phyloP scores from a whole-genome alignment of 1,139 yeast species.

The Geotrichum aggregatum region DNA sequence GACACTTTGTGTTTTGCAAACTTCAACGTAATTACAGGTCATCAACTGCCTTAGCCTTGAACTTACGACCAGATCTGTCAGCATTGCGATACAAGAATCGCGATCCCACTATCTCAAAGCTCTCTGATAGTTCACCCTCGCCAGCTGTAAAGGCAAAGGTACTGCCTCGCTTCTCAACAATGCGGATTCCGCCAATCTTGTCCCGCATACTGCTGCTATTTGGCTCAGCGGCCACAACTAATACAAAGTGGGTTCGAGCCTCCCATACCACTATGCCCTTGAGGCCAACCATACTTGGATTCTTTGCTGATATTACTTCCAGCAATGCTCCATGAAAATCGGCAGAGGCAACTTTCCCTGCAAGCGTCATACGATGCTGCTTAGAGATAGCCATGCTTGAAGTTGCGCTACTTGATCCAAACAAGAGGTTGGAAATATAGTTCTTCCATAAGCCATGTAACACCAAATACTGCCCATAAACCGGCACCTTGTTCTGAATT shows the following conservation, averaged over 20 bases:
- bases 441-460: conserved; percentile 59
- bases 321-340: conserved; percentile 79
- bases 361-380: conserved; percentile 21
- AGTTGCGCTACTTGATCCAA: conserved; percentile 20
- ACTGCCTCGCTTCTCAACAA: conserved; percentile 56
- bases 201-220: conserved; percentile 37
- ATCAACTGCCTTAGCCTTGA: conserved; percentile 70
- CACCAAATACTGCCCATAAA: conserved; percentile 50
- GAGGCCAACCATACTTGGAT: conserved; percentile 57
- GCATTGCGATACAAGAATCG: conserved; percentile 70
- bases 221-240: conserved; percentile 51
- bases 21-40: conserved; percentile 41
- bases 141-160: conserved; percentile 51
- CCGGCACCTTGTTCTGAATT: conserved; percentile 42
- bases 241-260: conserved; percentile 67
- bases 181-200: conserved; percentile 24
- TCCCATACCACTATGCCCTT: conserved; percentile 86
- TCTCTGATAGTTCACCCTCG: conserved; percentile 24
- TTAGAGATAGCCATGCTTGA: conserved; percentile 21
- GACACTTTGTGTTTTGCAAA: too few relatives aligned
- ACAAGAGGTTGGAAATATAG: conserved; percentile 56
- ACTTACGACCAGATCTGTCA: conserved; percentile 82
- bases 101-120: conserved; percentile 73
- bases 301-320: conserved; percentile 55
- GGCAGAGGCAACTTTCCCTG: conserved; percentile 61